Base-by-base conservation (phyloP, 208 protist species). In the Crithidia bombi region DNA sequence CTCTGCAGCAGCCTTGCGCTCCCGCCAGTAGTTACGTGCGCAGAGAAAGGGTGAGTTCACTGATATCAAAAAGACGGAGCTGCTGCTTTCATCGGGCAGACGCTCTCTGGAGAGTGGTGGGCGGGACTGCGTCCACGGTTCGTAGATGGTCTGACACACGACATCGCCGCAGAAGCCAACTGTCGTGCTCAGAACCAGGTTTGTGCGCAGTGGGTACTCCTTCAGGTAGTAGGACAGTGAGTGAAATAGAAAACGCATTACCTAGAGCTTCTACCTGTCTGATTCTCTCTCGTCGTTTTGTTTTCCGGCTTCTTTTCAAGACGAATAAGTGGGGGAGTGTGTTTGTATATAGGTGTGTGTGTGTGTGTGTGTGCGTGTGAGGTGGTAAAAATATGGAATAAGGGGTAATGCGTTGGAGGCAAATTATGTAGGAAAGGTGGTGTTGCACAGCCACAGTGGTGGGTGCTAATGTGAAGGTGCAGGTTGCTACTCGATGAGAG, bases 81-180 rank as follows among this genome's bases (percentile, higher is more conserved):
- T 38, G 12, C 19, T 21, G 55, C 78, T 82, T 52, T 86, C 55
- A 9, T 57, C 47, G 6, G 79, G 78, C 41, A 87, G 75, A 32
- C 67, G 44, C 54, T 83, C 75, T 19, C 72, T 64, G 6, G 65
- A 74, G 1, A 87, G 59, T 15, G 81, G 72, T 12, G 78, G 75
- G 4, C 70, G 70, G 6, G 56, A 69, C 63, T 75, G 56, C 50
- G 69, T 70, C 57, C 77, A 75, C 9, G 81, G 79, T 56, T 91
- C 85, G 56, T 91, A 91, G 32, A 91, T 44, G 1, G 73, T 81
- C 64, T 91, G 85, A 38, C 85, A 91, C 12, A 91, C 54, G n/a
- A 91, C 56, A 67, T 94, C 89, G 11, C 86, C 85, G 51, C 65
- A 90, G 63, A 90, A 91, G 5, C 83, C 84, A 11, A 94, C 78